Evolutionary conservation across 768 basidiomycete genomes (phyloP).

Genomic region (Hemileccinum impolitum): DNA sequence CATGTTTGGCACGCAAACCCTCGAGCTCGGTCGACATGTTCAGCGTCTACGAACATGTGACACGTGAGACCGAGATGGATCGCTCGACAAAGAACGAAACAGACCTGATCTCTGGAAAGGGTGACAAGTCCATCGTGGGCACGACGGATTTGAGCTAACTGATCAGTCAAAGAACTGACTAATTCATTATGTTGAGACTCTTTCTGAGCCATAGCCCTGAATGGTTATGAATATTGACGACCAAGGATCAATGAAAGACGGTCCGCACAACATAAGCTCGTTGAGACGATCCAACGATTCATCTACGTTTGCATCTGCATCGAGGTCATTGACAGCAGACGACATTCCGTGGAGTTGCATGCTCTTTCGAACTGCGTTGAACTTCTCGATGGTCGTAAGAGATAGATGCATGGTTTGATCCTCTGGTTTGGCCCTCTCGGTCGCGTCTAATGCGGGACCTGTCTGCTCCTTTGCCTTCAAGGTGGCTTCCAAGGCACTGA

Average conservation of each 20-base stretch:
- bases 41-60: conserved; percentile 45
- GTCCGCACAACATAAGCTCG: conserved; percentile 84
- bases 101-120: conserved; percentile 82
- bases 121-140: conserved; percentile 81
- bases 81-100: conserved; percentile 2
- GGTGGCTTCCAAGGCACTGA: conserved; percentile 62
- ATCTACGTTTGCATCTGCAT: conserved; percentile 46
- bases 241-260: conserved; percentile 1
- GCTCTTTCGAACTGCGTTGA: conserved; percentile 67
- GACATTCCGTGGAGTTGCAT: conserved; percentile 51
- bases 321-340: conserved; percentile 23
- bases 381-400: conserved; percentile 68
- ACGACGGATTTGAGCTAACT: conserved; percentile 66
- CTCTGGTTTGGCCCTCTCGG: conserved; percentile 11
- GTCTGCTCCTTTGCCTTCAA: conserved; percentile 38
- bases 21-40: conserved; percentile 91
- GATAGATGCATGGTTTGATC: conserved; percentile 47
- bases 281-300: conserved; percentile 79
- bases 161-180: conserved; percentile 66
- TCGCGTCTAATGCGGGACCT: background rate
- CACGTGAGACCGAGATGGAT: background rate
- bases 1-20: conserved; percentile 60
- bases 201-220: conserved; percentile 95
- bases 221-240: conserved; percentile 9
- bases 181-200: conserved; percentile 85